Base-by-base conservation (phyloP, 441 rosid species). In the Croton setiger region DNA sequence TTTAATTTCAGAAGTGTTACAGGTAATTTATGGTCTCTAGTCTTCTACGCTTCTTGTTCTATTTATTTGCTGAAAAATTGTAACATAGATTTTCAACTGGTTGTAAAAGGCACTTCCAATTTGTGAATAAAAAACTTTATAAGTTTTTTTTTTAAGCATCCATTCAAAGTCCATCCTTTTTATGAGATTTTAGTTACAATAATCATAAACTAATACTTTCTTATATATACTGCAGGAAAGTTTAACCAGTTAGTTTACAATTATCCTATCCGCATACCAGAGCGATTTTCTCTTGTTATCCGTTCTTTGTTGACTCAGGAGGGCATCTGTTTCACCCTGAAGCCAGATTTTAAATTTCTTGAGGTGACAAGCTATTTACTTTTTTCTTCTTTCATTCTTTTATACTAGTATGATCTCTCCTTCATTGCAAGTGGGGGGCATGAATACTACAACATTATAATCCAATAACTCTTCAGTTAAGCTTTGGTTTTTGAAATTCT, bases 211-310 rank as follows among this genome's bases (percentile, higher is more conserved):
- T 68, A 3, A 20, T 35, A 35, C 47, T 47, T 15, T 59, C 23
- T 27, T 18, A 59, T 73, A 43, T 64, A 45, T 57, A 21, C 39
- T 69, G 77, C 88, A 93, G 98, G 97, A 54, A 88, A 89, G 75
- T 93, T 93, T 72, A 91, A 93, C 75, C 92, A 86, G 73, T 78
- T 91, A 75, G 98, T 91, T 70, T 93, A 93, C 73, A 76, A 93
- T 78, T 93, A 91, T 80, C 98, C 96, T 44, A 91, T 93, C 57
- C 97, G 97, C 72, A 93, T 93, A 75, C 98, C 98, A 0, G 97
- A 93, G 85, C 83, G 95, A 76, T 93, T 93, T 76, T 93, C 97
- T 64, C 96, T 91, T 69, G 98, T 93, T 66, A 91, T 93, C 67
- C 95, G 97, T 57, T 91, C 98, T 73, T 77, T 93, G 71, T 80